Conservation (phyloP, 2,329 filamentous ascomycete genomes). For the Westerdykella sp. region DNA sequence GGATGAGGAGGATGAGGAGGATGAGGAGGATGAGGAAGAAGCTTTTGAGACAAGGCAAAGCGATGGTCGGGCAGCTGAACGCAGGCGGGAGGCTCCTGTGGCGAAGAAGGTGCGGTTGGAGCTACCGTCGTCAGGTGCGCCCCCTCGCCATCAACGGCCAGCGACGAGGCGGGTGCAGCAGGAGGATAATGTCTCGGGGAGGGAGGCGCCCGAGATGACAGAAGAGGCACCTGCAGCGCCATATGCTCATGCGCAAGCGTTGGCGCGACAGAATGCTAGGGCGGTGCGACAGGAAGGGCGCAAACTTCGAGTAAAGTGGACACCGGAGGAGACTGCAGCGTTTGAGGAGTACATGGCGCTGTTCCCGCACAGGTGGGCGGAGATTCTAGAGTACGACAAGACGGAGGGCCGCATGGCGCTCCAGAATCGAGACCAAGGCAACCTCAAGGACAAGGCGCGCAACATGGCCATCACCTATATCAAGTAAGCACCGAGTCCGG, state of each 20-base stretch:
- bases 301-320: conserved; percentile 20
- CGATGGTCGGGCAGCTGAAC: conserved; percentile 25
- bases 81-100: conserved; percentile 33
- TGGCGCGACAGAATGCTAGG: conserved; percentile 15
- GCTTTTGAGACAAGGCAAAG: conserved; percentile 41
- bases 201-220: conserved; percentile 22
- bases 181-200: conserved; percentile 21
- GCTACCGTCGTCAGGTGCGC: conserved; percentile 16
- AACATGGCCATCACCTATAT: conserved; percentile 38
- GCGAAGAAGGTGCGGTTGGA: conserved; percentile 22
- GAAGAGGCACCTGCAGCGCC: conserved; percentile 17
- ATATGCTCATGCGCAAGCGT: conserved; percentile 10
- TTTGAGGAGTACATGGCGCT: conserved; percentile 47
- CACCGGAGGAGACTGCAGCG: conserved; percentile 29
- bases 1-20: too few relatives aligned
- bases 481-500: conserved; percentile 23
- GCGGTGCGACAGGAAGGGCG: conserved; percentile 5
- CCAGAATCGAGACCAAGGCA: conserved; percentile 44
- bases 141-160: conserved; percentile 24
- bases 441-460: conserved; percentile 44
- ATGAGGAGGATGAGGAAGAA: conserved; percentile 34
- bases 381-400: conserved; percentile 35
- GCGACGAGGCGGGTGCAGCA: conserved; percentile 4
- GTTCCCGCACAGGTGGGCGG: conserved; percentile 43
- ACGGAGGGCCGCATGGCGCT: conserved; percentile 13